These are phyloP conservation scores for Cymodocea nodosa DNA, from an alignment of 116 monocot genomes.

Conservation along the genomic window DNA sequence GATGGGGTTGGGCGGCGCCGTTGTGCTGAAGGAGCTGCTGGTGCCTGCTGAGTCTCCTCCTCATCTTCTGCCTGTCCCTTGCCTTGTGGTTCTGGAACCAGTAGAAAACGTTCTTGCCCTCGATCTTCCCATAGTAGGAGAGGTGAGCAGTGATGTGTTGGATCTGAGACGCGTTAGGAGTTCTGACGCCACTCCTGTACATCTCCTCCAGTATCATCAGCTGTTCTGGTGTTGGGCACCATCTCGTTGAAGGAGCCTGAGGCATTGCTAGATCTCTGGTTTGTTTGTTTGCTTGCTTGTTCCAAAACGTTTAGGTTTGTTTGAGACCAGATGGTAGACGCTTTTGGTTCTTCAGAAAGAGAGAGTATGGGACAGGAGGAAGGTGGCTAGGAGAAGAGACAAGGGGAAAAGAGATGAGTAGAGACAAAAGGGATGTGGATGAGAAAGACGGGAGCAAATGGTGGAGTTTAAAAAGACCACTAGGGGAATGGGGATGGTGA, in stretches of 20 bases:
- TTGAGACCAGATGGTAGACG: not conserved
- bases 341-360: not conserved
- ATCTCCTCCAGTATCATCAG: constrained; percentile 60
- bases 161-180: constrained; percentile 59
- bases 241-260: constrained; percentile 36
- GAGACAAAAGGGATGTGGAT: constrained; percentile 15
- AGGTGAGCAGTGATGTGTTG: constrained; percentile 54
- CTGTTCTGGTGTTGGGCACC: constrained; percentile 85
- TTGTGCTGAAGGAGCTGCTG: constrained; percentile 21
- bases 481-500: constrained; percentile 9
- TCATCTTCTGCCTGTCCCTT: constrained; percentile 61
- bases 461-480: constrained; percentile 12
- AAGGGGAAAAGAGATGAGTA: not conserved
- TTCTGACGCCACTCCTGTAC: constrained; percentile 48
- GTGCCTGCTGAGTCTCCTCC: constrained; percentile 31
- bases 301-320: too few relatives aligned
- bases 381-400: constrained; percentile 4
- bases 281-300: not conserved
- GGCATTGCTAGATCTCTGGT: constrained; percentile 7
- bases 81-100: constrained; percentile 56
- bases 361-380: not conserved
- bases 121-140: constrained; percentile 51
- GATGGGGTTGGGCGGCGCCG: constrained; percentile 2
- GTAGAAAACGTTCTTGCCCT: constrained; percentile 65
- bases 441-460: constrained; percentile 1